Conservation (phyloP, 2,329 filamentous ascomycete species). For the Fusarium sp. region DNA sequence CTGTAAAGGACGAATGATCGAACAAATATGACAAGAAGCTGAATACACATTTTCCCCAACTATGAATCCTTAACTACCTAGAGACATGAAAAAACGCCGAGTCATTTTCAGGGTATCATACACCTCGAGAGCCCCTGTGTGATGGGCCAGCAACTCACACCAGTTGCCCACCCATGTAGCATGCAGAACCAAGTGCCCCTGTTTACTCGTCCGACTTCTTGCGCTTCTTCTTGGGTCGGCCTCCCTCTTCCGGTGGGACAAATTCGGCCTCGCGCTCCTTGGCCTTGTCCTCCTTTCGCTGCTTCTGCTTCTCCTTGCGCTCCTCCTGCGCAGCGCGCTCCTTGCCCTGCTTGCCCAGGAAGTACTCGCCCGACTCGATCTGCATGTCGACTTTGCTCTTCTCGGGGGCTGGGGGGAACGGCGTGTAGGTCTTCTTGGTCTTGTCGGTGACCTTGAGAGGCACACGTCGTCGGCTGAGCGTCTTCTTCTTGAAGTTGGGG, state of each 20-base stretch:
- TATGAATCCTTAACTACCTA: slow-evolving; percentile 27
- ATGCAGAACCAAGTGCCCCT: slow-evolving; percentile 25
- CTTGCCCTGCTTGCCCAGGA: slow-evolving; percentile 92
- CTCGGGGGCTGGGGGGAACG: slow-evolving; percentile 95
- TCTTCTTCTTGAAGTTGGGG: slow-evolving; percentile 96
- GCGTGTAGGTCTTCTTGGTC: slow-evolving; percentile 92
- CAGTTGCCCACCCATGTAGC: slow-evolving; percentile 31
- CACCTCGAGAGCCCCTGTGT: slow-evolving; percentile 40
- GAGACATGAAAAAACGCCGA: slow-evolving; percentile 40
- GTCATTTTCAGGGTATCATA: slow-evolving; percentile 46
- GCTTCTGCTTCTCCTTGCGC: slow-evolving; percentile 84
- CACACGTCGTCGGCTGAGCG: slow-evolving; percentile 83
- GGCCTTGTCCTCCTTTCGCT: slow-evolving; percentile 89
- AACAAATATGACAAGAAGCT: neutral
- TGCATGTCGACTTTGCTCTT: slow-evolving; percentile 99
- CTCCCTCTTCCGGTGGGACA: slow-evolving; percentile 84
- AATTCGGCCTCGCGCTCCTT: slow-evolving; percentile 88
- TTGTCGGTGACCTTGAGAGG: slow-evolving; percentile 94
- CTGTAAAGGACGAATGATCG: neutral
- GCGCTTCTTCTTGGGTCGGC: slow-evolving; percentile 72
- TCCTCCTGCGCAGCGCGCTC: slow-evolving; percentile 84
- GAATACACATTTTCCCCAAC: slow-evolving; percentile 12
- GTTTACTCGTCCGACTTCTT: slow-evolving; percentile 62
- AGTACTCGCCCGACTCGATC: slow-evolving; percentile 98
- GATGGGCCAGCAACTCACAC: slow-evolving; percentile 32